Evolutionary conservation across 1,284 basidiomycete species (phyloP).

Genomic region (Trametes pubescens): DNA sequence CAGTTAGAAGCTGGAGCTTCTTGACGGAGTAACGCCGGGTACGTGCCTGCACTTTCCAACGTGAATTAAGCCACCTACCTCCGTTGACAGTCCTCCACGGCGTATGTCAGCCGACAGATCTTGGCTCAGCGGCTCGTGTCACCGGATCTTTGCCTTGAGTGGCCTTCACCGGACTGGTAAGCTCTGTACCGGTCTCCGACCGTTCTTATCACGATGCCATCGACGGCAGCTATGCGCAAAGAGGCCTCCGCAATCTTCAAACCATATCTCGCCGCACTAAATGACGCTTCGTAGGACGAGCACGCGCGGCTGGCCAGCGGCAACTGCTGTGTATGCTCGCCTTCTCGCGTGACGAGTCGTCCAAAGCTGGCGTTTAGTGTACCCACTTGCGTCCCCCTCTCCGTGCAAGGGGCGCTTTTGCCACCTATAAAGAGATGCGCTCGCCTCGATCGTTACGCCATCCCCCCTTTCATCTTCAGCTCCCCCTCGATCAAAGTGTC

Average conservation of each 20-base stretch:
- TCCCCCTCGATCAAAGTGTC: slow-evolving; percentile 10
- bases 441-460: slow-evolving; percentile 23
- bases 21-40: slow-evolving; percentile 24
- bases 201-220: slow-evolving; percentile 30
- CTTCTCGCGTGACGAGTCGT: slow-evolving; percentile 30
- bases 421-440: slow-evolving; percentile 24
- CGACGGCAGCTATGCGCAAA: slow-evolving; percentile 22
- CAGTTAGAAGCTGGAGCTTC: slow-evolving; percentile 4
- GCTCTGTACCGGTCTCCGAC: slow-evolving; percentile 25
- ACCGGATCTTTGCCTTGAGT: slow-evolving; percentile 25
- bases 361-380: slow-evolving; percentile 25
- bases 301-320: slow-evolving; percentile 21
- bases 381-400: slow-evolving; percentile 26
- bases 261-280: slow-evolving; percentile 28
- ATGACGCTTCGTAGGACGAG: slow-evolving; percentile 19
- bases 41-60: slow-evolving; percentile 11
- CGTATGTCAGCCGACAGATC: slow-evolving; percentile 27
- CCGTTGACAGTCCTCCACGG: slow-evolving; percentile 5
- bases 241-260: slow-evolving; percentile 25
- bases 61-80: slow-evolving; percentile 11
- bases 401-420: slow-evolving; percentile 19
- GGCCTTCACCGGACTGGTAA: slow-evolving; percentile 23
- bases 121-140: slow-evolving; percentile 22
- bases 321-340: slow-evolving; percentile 20
- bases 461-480: slow-evolving; percentile 14